phyloP scores from a whole-genome alignment of 495 filamentous ascomycete genomes.

The Aspergillus leporis region DNA sequence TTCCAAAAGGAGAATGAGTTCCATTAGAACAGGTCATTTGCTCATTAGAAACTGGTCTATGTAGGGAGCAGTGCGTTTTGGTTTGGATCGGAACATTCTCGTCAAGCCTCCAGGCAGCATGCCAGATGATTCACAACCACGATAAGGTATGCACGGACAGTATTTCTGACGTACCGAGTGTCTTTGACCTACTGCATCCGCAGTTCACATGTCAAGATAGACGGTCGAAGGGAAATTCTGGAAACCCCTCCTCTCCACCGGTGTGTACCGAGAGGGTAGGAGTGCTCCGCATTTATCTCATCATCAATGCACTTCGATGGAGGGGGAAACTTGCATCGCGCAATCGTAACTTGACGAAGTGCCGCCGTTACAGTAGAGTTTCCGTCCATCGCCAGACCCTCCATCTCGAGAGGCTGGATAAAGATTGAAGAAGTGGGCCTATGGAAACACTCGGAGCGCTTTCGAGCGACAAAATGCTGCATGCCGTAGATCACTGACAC shows the following conservation, averaged over 20 bases:
- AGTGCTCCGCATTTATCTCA: slow-evolving; percentile 14
- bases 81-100: slow-evolving; percentile 6
- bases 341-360: neutral
- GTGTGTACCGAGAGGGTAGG: neutral
- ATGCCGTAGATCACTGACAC: slow-evolving; percentile 26
- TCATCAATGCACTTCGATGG: slow-evolving; percentile 5
- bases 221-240: slow-evolving; percentile 10
- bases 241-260: slow-evolving; percentile 13
- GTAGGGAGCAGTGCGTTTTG: neutral
- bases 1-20: neutral
- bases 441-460: slow-evolving; percentile 7
- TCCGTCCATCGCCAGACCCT: neutral
- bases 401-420: neutral
- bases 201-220: slow-evolving; percentile 19
- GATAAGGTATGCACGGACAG: slow-evolving; percentile 14
- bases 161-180: slow-evolving; percentile 4
- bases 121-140: slow-evolving; percentile 5
- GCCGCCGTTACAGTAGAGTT: slow-evolving; percentile 2
- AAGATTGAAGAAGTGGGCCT: neutral
- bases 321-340: slow-evolving; percentile 1
- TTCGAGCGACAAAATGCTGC: slow-evolving; percentile 6
- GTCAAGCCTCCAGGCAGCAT: slow-evolving; percentile 6
- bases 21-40: neutral
- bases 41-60: neutral
- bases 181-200: slow-evolving; percentile 3